Conservation (phyloP, 2,329 filamentous ascomycete genomes). For the Byssochlamys sp. region DNA sequence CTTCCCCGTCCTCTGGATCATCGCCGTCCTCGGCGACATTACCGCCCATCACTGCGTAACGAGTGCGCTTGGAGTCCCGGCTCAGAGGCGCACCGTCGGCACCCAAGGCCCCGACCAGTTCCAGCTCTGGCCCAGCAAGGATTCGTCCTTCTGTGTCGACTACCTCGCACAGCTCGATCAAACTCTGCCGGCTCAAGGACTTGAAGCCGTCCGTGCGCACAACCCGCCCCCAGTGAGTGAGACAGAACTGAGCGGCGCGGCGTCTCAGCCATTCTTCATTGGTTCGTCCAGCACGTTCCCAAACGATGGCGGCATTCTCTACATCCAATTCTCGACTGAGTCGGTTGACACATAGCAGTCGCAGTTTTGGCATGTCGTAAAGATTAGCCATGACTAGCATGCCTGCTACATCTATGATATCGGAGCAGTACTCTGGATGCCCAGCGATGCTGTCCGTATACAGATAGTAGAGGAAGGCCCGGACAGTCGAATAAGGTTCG, state of each 20-base stretch:
- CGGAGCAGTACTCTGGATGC: slow-evolving; percentile 51
- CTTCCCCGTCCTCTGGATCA: slow-evolving; percentile 38
- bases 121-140: slow-evolving; percentile 75
- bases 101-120: slow-evolving; percentile 47
- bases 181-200: slow-evolving; percentile 62
- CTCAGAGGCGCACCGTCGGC: slow-evolving; percentile 35
- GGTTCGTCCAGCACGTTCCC: slow-evolving; percentile 84
- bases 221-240: slow-evolving; percentile 88
- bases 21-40: slow-evolving; percentile 25
- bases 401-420: slow-evolving; percentile 76
- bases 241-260: slow-evolving; percentile 75
- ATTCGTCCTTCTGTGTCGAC: slow-evolving; percentile 88
- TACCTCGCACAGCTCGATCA: slow-evolving; percentile 87
- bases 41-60: slow-evolving; percentile 15
- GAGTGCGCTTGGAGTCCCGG: slow-evolving; percentile 21
- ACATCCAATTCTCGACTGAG: slow-evolving; percentile 85
- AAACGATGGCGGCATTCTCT: slow-evolving; percentile 87
- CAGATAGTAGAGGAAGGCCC: slow-evolving; percentile 88
- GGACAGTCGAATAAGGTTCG: slow-evolving; percentile 87
- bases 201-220: slow-evolving; percentile 83
- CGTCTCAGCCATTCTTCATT: slow-evolving; percentile 89
- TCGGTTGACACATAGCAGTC: slow-evolving; percentile 81
- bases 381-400: slow-evolving; percentile 96
- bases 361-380: slow-evolving; percentile 90
- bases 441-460: slow-evolving; percentile 81